Evolutionary conservation across 352 stramenopile genomes (phyloP), one percentile per base, ranked within the genome.

Genomic region (Detonula confervacea): DNA sequence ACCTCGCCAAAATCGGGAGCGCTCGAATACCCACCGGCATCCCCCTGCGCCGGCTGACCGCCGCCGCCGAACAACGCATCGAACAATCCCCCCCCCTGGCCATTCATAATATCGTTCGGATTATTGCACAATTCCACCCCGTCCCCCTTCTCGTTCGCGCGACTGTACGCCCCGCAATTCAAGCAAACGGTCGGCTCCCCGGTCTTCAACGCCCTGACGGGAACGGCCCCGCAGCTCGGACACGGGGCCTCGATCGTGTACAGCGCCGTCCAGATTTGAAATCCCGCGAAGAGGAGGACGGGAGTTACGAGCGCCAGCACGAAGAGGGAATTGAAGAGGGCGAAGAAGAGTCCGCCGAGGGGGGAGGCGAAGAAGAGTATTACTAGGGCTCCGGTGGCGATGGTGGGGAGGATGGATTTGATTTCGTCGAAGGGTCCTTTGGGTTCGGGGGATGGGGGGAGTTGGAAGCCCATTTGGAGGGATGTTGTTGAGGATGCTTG

Each of bases 311-410:
- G 56, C 0, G 75, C 25, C 16, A 93, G 57, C 1, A 89, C 44
- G 24, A 92, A 84, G 54, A 92, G 67, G 6, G 80, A 88, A 25
- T 92, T 92, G 65, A 84, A 78, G 46, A 91, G 77, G 8, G 77
- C 78, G 49, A 91, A 89, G 33, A 92, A 85, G 11, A 87, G 56
- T 1, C 73, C 74, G 22, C 87, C 87, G 0, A 92, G 47, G 14
- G 87, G 87, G 11, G 78, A 88, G 6, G 70, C 62, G 66, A 92
- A 92, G 71, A 92, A 92, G 6, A 85, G 69, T 9, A 47, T 61
- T 25, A 83, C 42, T n/a, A 85, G 16, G 9, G 78, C 59, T 29
- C 60, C 74, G 29, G 76, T 80, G 14, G 64, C 49, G 37, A 92
- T 81, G 25, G 83, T 78, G 27, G 65, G 66, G 18, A 89, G 59